Evolutionary conservation across 805 yeast species (phyloP), one percentile per base, ranked within the genome.

Genomic region (Myxozyma monticola): DNA sequence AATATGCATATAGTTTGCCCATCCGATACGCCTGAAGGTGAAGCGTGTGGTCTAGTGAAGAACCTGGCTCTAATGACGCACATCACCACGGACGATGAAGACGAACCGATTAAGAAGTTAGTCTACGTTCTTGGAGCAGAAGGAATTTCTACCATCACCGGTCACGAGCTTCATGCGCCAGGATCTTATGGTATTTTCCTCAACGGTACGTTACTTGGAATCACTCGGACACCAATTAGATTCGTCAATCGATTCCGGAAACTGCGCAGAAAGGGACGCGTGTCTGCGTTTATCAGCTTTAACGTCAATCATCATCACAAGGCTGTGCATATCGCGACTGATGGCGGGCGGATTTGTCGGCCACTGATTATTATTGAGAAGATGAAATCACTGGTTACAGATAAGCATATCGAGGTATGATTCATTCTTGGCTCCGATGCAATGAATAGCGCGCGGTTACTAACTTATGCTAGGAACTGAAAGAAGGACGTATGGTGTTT

Each of bases 11-110:
- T n/a, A 51, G 53, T 93, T 53, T 93, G 99, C 76, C 88, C 98
- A 5, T 87, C 98, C 0, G 99, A 93, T 78, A 93, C 99, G 0
- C 99, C 99, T 1, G 99, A 93, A 78, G 99, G 99, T 77, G 99
- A 93, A 71, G 99, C 99, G 0, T 93, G 99, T 81, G 99, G 99
- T 65, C 78, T 93, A 69, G 99, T 93, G 31, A 93, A 93, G 71
- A 93, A 93, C 66, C 75, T 93, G 68, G 99, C 99, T 1, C 76
- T 93, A 40, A 93, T 93, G 99, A 93, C 99, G 9, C 99, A 93
- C 70, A 93, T 93, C 64, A 93, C 99, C 3, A 91, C 99, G 0
- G 99, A 93, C 70, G 97, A 88, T 62, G 99, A 93, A 68, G 97
- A 91, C 63, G 86, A 76, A 8, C 98, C 99, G 15, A 81, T 93